These are phyloP conservation scores for Neonectria punicea DNA, from an alignment of 2,329 filamentous ascomycete species.

Conservation along the genomic window DNA sequence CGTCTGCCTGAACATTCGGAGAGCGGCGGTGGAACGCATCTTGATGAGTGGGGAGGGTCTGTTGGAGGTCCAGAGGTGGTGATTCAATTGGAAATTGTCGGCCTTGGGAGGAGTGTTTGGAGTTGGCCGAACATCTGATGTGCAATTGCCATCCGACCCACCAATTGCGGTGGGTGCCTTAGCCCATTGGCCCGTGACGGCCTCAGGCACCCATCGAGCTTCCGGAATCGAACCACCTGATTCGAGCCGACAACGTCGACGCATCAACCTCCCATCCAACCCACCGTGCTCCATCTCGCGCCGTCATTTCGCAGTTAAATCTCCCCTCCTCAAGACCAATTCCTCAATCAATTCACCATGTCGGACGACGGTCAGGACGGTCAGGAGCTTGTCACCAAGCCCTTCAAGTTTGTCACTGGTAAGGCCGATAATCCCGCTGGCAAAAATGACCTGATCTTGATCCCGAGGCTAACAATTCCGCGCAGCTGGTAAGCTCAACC, in stretches of 20 bases:
- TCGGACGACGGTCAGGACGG: constrained; percentile 77
- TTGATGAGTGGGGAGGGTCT: constrained; percentile 52
- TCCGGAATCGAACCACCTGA: constrained; percentile 53
- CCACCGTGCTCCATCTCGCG: constrained; percentile 47
- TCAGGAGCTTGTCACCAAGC: constrained; percentile 87
- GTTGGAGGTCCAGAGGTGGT: constrained; percentile 41
- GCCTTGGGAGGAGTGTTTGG: constrained; percentile 44
- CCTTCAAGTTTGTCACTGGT: constrained; percentile 99
- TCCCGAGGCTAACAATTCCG: constrained; percentile 55
- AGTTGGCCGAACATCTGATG: constrained; percentile 50
- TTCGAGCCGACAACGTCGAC: constrained; percentile 52
- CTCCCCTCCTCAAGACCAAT: constrained; percentile 38
- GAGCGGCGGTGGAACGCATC: constrained; percentile 73
- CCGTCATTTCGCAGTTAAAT: constrained; percentile 47
- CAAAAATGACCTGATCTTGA: constrained; percentile 50
- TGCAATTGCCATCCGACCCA: constrained; percentile 49
- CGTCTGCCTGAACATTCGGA: constrained; percentile 75
- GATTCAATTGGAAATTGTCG: constrained; percentile 48
- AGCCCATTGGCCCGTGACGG: constrained; percentile 48
- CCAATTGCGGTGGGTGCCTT: constrained; percentile 47
- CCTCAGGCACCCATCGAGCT: constrained; percentile 54
- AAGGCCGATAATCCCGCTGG: constrained; percentile 60
- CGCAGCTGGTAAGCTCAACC: constrained; percentile 56
- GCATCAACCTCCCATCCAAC: constrained; percentile 48
- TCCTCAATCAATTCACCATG: constrained; percentile 72